Conservation (phyloP, 805 yeast genomes). For the Wickerhamiella vanderwaltii region DNA sequence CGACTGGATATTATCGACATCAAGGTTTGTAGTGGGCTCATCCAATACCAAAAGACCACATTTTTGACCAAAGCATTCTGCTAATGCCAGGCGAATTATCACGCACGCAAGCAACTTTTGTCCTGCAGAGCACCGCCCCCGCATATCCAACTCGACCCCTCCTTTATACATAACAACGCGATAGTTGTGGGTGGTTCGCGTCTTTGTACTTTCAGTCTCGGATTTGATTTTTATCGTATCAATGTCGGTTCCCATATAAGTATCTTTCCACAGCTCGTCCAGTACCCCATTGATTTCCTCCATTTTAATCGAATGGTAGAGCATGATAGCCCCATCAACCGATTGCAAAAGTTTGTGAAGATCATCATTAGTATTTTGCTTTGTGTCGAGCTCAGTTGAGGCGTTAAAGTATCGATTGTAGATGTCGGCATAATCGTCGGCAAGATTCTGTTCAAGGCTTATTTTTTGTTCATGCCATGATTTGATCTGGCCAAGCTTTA, state of each 20-base stretch:
- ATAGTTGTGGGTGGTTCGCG: conserved; percentile 65
- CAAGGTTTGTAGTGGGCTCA: conserved; percentile 95
- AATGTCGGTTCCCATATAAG: conserved; percentile 91
- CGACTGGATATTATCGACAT: conserved; percentile 76
- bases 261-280: conserved; percentile 85
- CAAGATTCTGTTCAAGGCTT: conserved; percentile 45
- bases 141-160: conserved; percentile 88
- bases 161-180: conserved; percentile 91
- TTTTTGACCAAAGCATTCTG: conserved; percentile 89
- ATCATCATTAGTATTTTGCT: conserved; percentile 66
- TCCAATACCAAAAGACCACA: conserved; percentile 95
- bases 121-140: conserved; percentile 97
- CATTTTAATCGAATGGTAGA: conserved; percentile 84
- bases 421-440: conserved; percentile 58
- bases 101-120: conserved; percentile 91
- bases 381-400: conserved; percentile 65
- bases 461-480: conserved; percentile 66
- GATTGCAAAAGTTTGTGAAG: conserved; percentile 71
- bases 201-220: conserved; percentile 47
- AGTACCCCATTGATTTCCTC: conserved; percentile 76
- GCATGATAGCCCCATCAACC: conserved; percentile 85
- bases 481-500: conserved; percentile 72
- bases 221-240: conserved; percentile 79
- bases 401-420: conserved; percentile 53
- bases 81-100: conserved; percentile 77